A percentile compares a stretch with the other conserved stretches of the same genome.
Conservation (phyloP, 1,284 basidiomycete species). For the Naganishia cerealis region DNA sequence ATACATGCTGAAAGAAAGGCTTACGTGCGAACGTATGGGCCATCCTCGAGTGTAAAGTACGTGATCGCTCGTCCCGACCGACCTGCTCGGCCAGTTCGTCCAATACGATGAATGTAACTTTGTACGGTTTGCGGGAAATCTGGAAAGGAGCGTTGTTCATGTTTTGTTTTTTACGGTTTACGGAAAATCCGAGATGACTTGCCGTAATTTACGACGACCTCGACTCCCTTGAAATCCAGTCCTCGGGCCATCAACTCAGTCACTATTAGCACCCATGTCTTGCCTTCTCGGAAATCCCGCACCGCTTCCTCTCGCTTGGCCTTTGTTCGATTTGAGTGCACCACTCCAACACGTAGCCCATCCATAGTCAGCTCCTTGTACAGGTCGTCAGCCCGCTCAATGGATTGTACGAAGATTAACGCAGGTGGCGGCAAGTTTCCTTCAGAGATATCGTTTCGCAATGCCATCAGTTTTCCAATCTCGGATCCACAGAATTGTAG, state of each 20-base stretch:
- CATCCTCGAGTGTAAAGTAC: conserved; percentile 93
- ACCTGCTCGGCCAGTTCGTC: conserved; percentile 90
- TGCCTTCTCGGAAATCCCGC: conserved; percentile 77
- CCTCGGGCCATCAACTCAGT: conserved; percentile 95
- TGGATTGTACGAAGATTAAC: conserved; percentile 89
- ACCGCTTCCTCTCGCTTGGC: conserved; percentile 84
- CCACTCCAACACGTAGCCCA: conserved; percentile 81
- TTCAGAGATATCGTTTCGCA: conserved; percentile 72
- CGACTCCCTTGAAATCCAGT: conserved; percentile 94
- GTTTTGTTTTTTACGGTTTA: conserved; percentile 72
- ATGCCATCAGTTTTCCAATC: conserved; percentile 83
- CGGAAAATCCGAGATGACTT: conserved; percentile 68
- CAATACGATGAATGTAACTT: conserved; percentile 93
- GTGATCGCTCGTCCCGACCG: conserved; percentile 87
- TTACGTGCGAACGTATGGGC: conserved; percentile 83
- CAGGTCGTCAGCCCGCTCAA: conserved; percentile 84
- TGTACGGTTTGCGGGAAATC: conserved; percentile 92
- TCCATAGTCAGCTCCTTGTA: conserved; percentile 82
- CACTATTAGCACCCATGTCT: conserved; percentile 87
- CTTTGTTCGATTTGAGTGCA: conserved; percentile 84
- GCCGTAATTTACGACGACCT: conserved; percentile 88
- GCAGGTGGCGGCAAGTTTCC: conserved; percentile 85
- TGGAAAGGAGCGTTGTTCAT: conserved; percentile 21
- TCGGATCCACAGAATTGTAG: conserved; percentile 91
- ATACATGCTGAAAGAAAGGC: conserved; percentile 39